These are phyloP conservation scores for Monilinia vaccinii-corymbosi DNA, from an alignment of 2,329 filamentous ascomycete species.

Conservation along the genomic window DNA sequence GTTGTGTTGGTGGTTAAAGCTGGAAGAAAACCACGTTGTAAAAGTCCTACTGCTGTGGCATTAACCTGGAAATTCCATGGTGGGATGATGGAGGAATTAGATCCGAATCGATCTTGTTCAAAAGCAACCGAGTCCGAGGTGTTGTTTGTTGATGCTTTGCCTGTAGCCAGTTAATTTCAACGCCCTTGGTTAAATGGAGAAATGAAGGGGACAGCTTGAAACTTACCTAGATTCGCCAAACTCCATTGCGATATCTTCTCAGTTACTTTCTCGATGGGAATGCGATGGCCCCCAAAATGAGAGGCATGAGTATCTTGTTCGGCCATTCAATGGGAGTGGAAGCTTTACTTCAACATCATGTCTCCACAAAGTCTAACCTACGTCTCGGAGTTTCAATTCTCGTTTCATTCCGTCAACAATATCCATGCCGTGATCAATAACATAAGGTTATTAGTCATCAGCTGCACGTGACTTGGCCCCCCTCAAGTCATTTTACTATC, in stretches of 20 bases:
- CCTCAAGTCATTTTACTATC: no score
- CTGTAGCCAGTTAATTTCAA: background rate
- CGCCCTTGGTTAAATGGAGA: background rate
- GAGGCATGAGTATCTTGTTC: conserved; percentile 8
- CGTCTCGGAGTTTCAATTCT: no score
- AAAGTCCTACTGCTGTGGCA: conserved; percentile 8
- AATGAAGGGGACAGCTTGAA: background rate
- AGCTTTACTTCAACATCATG: no score
- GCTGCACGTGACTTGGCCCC: no score
- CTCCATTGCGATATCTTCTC: background rate
- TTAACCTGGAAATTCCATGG: conserved; percentile 8
- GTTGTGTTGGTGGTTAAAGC: conserved; percentile 11
- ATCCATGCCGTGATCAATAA: no score
- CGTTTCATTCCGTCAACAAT: no score
- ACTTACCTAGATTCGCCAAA: conserved; percentile 2
- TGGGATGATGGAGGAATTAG: background rate
- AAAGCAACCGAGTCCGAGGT: background rate
- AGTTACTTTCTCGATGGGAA: background rate
- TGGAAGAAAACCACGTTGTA: conserved; percentile 12
- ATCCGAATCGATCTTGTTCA: background rate
- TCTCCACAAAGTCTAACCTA: no score
- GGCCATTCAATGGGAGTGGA: no score
- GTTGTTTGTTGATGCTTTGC: conserved; percentile 4
- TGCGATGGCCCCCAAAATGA: conserved; percentile 8
- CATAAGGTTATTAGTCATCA: no score